phyloP scores from a whole-genome alignment of 1,284 basidiomycete species.

The Sphaerobolus stellatus region DNA sequence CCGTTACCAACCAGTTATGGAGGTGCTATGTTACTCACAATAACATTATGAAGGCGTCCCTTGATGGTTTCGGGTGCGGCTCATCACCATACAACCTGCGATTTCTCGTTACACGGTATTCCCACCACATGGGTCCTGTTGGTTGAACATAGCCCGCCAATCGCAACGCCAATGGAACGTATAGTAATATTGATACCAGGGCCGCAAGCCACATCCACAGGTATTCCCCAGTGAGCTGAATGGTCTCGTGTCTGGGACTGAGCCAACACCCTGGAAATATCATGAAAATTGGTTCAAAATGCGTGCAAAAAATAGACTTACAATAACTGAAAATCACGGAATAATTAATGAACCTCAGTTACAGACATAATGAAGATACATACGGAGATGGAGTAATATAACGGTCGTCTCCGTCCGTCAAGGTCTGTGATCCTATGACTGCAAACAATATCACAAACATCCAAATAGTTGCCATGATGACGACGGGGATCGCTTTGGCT shows the following conservation, averaged over 20 bases:
- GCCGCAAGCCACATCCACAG: conserved; percentile 15
- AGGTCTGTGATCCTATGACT: conserved; percentile 11
- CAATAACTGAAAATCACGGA: background rate
- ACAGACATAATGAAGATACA: conserved; percentile 1
- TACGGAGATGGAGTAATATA: conserved; percentile 17
- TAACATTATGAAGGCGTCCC: conserved; percentile 11
- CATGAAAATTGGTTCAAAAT: background rate
- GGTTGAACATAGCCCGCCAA: background rate
- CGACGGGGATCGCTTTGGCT: conserved; percentile 3
- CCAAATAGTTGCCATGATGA: conserved; percentile 15
- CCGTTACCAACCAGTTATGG: background rate
- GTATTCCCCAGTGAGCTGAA: conserved; percentile 14
- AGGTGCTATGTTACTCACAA: background rate
- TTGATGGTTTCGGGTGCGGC: background rate
- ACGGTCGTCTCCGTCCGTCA: background rate
- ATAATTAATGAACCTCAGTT: background rate
- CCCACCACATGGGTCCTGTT: conserved; percentile 1
- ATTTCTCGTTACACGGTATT: conserved; percentile 1
- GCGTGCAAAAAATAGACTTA: background rate
- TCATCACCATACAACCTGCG: background rate
- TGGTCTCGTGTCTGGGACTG: background rate
- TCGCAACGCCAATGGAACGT: conserved; percentile 11
- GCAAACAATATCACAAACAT: conserved; percentile 16
- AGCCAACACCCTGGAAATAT: conserved; percentile 16
- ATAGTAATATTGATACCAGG: conserved; percentile 10